Conservation (phyloP, 805 yeast genomes). For the Candida nonsorbophila region DNA sequence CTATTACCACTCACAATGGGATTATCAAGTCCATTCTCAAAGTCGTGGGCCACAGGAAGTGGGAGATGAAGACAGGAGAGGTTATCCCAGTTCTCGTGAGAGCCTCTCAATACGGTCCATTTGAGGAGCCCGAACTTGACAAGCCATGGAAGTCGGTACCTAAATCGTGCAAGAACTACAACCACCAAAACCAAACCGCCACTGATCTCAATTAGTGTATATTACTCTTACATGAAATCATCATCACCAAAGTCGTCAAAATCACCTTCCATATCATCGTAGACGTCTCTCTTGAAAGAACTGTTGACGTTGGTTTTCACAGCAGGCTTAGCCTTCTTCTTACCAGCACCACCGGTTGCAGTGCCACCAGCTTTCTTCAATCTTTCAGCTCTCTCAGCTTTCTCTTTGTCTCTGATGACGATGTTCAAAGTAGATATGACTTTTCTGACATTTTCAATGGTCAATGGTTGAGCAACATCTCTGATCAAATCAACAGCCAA, state of each 20-base stretch:
- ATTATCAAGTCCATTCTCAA: slow-evolving; percentile 20
- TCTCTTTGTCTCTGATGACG: slow-evolving; percentile 76
- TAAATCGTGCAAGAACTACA: slow-evolving; percentile 6
- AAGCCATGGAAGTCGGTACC: slow-evolving; percentile 9
- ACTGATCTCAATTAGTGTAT: neutral
- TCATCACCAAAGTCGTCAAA: slow-evolving; percentile 69
- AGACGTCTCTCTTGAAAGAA: slow-evolving; percentile 58
- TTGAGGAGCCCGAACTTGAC: slow-evolving; percentile 6
- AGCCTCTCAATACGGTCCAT: slow-evolving; percentile 7
- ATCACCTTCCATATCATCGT: slow-evolving; percentile 48
- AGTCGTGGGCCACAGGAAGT: slow-evolving; percentile 18
- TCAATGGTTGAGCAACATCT: slow-evolving; percentile 77
- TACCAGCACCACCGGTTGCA: slow-evolving; percentile 89
- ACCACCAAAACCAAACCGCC: neutral
- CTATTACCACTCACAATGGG: slow-evolving; percentile 25
- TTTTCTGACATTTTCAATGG: slow-evolving; percentile 78
- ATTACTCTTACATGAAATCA: slow-evolving; percentile 64
- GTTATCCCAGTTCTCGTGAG: slow-evolving; percentile 22
- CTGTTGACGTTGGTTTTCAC: slow-evolving; percentile 55
- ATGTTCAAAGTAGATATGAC: slow-evolving; percentile 82
- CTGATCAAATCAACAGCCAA: slow-evolving; percentile 83
- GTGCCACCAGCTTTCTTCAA: slow-evolving; percentile 79
- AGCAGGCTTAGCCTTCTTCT: slow-evolving; percentile 83
- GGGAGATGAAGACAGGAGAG: slow-evolving; percentile 20
- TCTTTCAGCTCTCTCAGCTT: slow-evolving; percentile 85